Evolutionary conservation across 139 green algal species (phyloP).

Genomic region (Coelastrella sp.): DNA sequence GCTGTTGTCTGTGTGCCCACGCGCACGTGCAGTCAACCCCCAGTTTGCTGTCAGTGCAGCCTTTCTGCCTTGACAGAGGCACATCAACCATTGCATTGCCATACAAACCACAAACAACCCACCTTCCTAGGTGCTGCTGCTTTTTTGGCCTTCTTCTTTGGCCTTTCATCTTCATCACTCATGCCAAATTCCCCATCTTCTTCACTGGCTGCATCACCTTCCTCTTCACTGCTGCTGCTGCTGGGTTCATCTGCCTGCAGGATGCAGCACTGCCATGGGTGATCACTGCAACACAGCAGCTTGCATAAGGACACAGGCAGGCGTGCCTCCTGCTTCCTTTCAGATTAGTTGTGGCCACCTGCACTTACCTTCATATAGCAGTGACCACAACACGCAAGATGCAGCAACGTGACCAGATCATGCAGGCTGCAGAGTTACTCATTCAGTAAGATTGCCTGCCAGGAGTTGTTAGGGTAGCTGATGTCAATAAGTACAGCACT

Average conservation of each 20-base stretch:
- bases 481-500: too few species aligned
- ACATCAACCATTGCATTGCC: not conserved
- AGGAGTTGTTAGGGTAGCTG: too few species aligned
- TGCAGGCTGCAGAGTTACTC: not conserved
- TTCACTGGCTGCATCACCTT: not conserved
- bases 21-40: too few species aligned
- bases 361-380: too few species aligned
- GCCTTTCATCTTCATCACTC: conserved; percentile 7
- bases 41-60: too few species aligned
- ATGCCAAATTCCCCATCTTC: conserved; percentile 31
- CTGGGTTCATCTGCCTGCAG: conserved; percentile 15
- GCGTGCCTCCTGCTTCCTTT: not conserved
- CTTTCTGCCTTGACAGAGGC: not conserved
- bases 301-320: not conserved
- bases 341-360: not conserved
- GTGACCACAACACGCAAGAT: too few species aligned
- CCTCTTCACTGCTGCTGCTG: conserved; percentile 27
- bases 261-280: not conserved
- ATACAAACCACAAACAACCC: not conserved
- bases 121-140: not conserved
- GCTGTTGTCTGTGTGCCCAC: too few species aligned
- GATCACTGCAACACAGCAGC: not conserved
- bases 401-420: too few species aligned
- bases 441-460: not conserved
- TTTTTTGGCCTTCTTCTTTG: conserved; percentile 41